Evolutionary conservation across 768 basidiomycete species (phyloP).

Genomic region (Cystofilobasidium bisporidii): DNA sequence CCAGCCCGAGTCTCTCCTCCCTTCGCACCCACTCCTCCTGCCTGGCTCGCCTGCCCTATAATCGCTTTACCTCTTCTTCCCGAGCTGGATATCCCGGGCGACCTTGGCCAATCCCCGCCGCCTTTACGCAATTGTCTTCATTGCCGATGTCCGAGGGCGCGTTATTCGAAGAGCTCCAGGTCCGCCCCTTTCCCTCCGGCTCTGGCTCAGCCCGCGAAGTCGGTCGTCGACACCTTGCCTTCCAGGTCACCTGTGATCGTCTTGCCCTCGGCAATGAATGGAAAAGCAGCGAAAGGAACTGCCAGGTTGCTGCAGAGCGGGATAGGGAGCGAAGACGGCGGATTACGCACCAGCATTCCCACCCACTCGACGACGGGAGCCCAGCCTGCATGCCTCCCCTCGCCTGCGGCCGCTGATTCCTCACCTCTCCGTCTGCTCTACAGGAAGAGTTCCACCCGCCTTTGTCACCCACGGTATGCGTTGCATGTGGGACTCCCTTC

Average conservation of each 20-base stretch:
- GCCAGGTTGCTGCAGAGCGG: too few relatives aligned
- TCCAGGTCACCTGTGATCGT: conserved; percentile 90
- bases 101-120: too few relatives aligned
- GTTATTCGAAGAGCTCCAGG: not conserved
- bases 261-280: conserved; percentile 96
- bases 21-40: too few relatives aligned
- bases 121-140: too few relatives aligned
- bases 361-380: too few relatives aligned
- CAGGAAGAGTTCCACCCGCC: conserved; percentile 23
- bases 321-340: too few relatives aligned
- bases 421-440: not conserved
- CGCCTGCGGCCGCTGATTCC: not conserved
- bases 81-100: too few relatives aligned
- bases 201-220: conserved; percentile 56
- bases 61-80: too few relatives aligned
- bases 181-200: not conserved
- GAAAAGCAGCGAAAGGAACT: too few relatives aligned
- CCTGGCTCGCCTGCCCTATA: too few relatives aligned
- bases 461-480: conserved; percentile 18
- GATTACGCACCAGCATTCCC: too few relatives aligned
- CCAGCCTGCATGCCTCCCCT: conserved; percentile 51
- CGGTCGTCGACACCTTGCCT: conserved; percentile 76
- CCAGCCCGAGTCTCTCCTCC: too few relatives aligned
- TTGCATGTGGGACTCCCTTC: not conserved
- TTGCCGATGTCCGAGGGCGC: conserved; percentile 7